Base-by-base conservation (phyloP, 352 stramenopile genomes). In the Globisporangium barbulae region DNA sequence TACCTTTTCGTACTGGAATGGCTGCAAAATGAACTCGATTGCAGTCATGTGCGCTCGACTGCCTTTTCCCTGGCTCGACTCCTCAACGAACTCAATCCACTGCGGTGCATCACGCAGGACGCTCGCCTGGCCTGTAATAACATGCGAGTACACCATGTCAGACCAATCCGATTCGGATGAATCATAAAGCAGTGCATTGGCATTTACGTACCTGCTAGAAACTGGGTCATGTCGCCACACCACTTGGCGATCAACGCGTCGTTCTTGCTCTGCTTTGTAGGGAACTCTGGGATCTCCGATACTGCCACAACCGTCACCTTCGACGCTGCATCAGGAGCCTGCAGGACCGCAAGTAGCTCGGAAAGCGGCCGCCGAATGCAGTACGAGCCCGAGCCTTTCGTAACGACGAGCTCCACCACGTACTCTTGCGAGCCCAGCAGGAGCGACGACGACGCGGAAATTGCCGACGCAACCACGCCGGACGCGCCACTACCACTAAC, bases 21-120 rank as follows among this genome's bases (percentile, higher is more conserved):
- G 83, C 73, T 94, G 85, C 48, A 92, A 57, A 59, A 94, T 89
- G 67, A 94, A 94, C 59, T 90, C 83, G 59, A 94, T 85, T 1
- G 85, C 83, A 1, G 83, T 94, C 83, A 94, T 92, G 33, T 88
- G 79, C 41, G 83, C 76, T 13, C 76, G 68, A 45, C 70, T 75
- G 8, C 70, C 77, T 62, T 73, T 83, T 37, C 75, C 77, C 12
- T 76, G 73, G 28, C 69, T 73, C 0, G 69, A 67, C 30, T 91
- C 78, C 41, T 71, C 69, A 55, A 91, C 69, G 58, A 91, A 85
- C 22, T 63, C 68, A 28, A 90, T 61, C 83, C 83, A 91, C 22
- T 86, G 70, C 8, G 67, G 74, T 8, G 66, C 48, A 25, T 72
- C 61, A 22, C 87, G 53, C 54, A 79, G 66, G 5, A 48, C 62